Conservation (phyloP, 257 asterid species). For the Scutellaria galericulata region DNA sequence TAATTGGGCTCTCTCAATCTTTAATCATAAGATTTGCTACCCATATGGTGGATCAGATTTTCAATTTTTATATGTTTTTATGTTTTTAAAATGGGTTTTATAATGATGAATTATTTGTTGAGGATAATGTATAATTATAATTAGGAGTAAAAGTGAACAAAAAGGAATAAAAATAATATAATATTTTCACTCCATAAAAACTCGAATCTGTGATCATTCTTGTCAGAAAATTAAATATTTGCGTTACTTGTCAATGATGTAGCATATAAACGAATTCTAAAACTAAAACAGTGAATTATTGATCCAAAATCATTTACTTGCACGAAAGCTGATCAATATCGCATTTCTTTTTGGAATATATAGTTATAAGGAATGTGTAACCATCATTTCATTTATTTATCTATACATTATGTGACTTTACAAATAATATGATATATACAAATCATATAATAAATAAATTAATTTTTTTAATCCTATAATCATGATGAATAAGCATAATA, state of each 20-base stretch:
- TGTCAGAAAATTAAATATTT: neutral
- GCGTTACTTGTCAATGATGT: neutral
- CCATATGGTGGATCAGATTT: slow-evolving; percentile 15
- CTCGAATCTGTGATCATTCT: neutral
- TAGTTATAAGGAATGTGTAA: neutral
- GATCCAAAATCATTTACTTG: neutral
- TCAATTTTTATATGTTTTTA: neutral
- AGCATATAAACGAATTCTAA: too few species aligned
- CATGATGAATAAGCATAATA: too few species aligned
- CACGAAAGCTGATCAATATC: slow-evolving; percentile 7
- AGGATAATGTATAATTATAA: neutral
- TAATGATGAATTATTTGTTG: neutral
- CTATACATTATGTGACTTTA: too few species aligned
- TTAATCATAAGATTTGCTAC: slow-evolving; percentile 16
- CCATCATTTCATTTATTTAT: too few species aligned
- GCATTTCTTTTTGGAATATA: neutral
- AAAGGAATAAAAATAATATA: too few species aligned
- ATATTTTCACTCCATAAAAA: neutral
- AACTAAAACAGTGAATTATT: too few species aligned
- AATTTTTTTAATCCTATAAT: too few species aligned
- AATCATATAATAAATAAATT: too few species aligned
- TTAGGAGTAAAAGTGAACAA: neutral
- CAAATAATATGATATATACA: too few species aligned
- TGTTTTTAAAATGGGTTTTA: neutral
- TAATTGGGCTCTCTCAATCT: neutral